Evolutionary conservation across 768 basidiomycete genomes (phyloP), one percentile per base, ranked within the genome.

Genomic region (Boletus vermiculosoides): DNA sequence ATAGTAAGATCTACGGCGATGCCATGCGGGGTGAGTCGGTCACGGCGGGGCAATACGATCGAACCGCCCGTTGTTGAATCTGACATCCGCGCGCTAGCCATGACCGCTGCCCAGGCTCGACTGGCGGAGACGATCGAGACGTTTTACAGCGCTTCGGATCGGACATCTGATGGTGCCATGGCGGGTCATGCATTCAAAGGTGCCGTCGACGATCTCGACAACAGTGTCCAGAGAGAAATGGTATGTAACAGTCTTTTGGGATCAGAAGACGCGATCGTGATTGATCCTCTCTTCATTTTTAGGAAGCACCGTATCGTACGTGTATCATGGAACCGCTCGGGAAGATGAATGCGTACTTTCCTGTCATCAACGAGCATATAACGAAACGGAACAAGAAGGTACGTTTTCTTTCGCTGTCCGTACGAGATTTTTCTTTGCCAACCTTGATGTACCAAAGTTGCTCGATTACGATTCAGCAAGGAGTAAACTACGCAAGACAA

Each of bases 351-450:
- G 88, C 91, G 0, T 97, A 97, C 73, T 96, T 93, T 75, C 92
- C 94, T 4, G 76, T 92, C 33, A 86, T 98, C 71, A 97, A 97
- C 69, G 92, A 95, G 56, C 92, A 95, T 55, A 93, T 99, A 60
- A 58, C 83, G 51, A 99, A 99, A 75, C 84, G 97, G 52, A 91
- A 96, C 76, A 96, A 99, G 80, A 99, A 98, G 84, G 95, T 92
- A 41, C 6, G 67, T 58, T 25, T 36, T 41, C 5, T 22, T 59
- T 22, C 11, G 7, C n/a, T 18, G 22, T 37, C 22, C 10, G 15
- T 25, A 13, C 23, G 30, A 25, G 30, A 28, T 30, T 13, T 6
- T 13, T 34, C 15, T 13, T 58, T 34, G 34, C 49, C 20, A 3
- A 56, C 11, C 9, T 7, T 2, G 22, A 34, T 30, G 18, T 23